Evolutionary conservation across 2,329 filamentous ascomycete species (phyloP), one percentile per base, ranked within the genome.

Genomic region (Neonectria neomacrospora): DNA sequence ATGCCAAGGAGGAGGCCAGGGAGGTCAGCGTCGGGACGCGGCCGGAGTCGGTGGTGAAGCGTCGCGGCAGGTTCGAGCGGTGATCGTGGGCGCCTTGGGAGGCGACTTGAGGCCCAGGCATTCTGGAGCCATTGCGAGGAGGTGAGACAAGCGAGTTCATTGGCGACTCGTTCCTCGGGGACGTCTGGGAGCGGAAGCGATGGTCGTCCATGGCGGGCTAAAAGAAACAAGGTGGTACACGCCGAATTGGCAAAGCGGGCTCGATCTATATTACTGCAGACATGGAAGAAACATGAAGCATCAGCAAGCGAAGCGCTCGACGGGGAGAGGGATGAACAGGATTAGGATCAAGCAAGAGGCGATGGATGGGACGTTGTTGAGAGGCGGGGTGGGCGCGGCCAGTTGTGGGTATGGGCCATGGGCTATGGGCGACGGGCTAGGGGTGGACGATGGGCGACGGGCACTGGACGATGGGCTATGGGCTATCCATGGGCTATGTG

Each of bases 41-140:
- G 80, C 93, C 86, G 81, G 92, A 90, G 81, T 97, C 96, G 61
- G 94, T 96, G 67, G 95, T 98, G 81, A 98, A 98, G 76, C 95
- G 91, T 75, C 95, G 90, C 80, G 94, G 93, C 77, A 98, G 85
- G 72, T 89, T 90, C 67, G 88, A 88, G 79, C 94, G 90, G 69
- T 87, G 86, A 76, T 97, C 93, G 78, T 88, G 86, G 67, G 86
- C 60, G 44, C 67, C 58, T 55, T 75, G 73, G 57, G 71, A 48
- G 65, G 83, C 67, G 59, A 67, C 78, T 60, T 83, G 80, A 68
- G 86, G 83, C 69, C 86, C 86, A 67, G 82, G 83, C 77, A 89
- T 84, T 75, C 89, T 88, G 75, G 82, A 84, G 75, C 87, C 86
- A 78, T 91, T 91, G 77, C 92, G 89, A 72, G 88, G 87, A 75